Conservation (phyloP, 176 grass and related monocot genomes). For the Pontederia crassipes region DNA sequence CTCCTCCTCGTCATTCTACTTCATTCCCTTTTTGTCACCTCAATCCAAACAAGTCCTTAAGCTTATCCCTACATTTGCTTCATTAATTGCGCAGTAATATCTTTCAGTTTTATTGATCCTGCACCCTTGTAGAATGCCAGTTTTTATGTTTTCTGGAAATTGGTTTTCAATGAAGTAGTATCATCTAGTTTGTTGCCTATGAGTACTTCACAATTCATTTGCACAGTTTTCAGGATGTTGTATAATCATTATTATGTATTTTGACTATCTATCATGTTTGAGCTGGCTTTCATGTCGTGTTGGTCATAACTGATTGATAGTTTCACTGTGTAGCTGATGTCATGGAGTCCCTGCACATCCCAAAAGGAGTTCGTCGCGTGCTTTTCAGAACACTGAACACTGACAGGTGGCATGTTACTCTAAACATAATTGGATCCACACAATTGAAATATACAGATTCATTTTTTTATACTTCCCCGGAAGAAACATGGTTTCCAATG, state of each 20-base stretch:
- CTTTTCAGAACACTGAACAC: conserved; percentile 77
- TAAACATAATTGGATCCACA: not conserved
- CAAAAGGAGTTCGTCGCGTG: conserved; percentile 57
- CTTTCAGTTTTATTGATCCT: too few species aligned
- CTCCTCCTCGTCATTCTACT: too few species aligned
- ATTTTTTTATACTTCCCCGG: not conserved
- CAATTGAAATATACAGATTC: not conserved
- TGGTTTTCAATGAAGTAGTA: too few species aligned
- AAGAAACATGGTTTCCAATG: not conserved
- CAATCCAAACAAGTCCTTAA: too few species aligned
- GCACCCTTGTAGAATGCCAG: too few species aligned
- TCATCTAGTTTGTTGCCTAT: too few species aligned
- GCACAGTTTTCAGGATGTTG: not conserved
- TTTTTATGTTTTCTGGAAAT: too few species aligned
- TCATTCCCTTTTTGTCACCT: too few species aligned
- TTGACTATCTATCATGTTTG: not conserved
- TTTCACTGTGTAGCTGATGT: conserved; percentile 32
- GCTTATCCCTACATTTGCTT: too few species aligned
- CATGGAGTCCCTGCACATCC: conserved; percentile 53
- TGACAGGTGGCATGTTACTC: conserved; percentile 37
- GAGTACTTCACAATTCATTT: too few species aligned
- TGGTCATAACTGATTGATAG: not conserved
- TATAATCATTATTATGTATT: not conserved
- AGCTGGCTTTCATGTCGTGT: not conserved
- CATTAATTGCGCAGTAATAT: too few species aligned